Evolutionary conservation across 345 rosid genomes (phyloP).

Genomic region (Salix purpurea): DNA sequence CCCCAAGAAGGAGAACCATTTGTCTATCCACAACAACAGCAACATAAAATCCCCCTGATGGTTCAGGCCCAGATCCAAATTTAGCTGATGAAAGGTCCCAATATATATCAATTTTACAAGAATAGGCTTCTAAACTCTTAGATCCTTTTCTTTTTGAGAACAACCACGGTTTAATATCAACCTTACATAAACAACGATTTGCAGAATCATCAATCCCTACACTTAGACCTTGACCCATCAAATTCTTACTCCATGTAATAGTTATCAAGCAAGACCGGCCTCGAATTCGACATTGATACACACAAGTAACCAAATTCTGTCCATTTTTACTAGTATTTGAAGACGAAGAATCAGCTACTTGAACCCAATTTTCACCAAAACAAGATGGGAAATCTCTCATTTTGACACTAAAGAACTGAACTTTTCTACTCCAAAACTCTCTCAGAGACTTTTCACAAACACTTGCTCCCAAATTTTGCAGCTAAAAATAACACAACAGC

Average conservation of each 20-base stretch:
- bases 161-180: slow-evolving; percentile 91
- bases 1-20: slow-evolving; percentile 79
- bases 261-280: slow-evolving; percentile 70
- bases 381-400: slow-evolving; percentile 98
- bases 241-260: slow-evolving; percentile 74
- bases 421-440: slow-evolving; percentile 16
- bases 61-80: slow-evolving; percentile 89
- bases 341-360: slow-evolving; percentile 73
- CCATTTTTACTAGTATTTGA: slow-evolving; percentile 53
- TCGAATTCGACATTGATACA: slow-evolving; percentile 66
- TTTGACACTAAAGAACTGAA: slow-evolving; percentile 18
- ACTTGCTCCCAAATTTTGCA: slow-evolving; percentile 21
- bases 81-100: slow-evolving; percentile 88
- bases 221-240: slow-evolving; percentile 88
- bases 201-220: slow-evolving; percentile 70
- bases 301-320: slow-evolving; percentile 70
- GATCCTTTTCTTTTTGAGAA: slow-evolving; percentile 92
- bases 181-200: slow-evolving; percentile 77
- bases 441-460: slow-evolving; percentile 34
- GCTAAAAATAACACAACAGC: slow-evolving; percentile 24
- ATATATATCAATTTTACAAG: slow-evolving; percentile 56
- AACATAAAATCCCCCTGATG: slow-evolving; percentile 74
- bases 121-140: slow-evolving; percentile 67
- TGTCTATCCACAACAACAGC: slow-evolving; percentile 68
- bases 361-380: slow-evolving; percentile 90